Evolutionary conservation across 345 rosid species (phyloP), one percentile per base, ranked within the genome.

Genomic region (Sisymbrium irio): DNA sequence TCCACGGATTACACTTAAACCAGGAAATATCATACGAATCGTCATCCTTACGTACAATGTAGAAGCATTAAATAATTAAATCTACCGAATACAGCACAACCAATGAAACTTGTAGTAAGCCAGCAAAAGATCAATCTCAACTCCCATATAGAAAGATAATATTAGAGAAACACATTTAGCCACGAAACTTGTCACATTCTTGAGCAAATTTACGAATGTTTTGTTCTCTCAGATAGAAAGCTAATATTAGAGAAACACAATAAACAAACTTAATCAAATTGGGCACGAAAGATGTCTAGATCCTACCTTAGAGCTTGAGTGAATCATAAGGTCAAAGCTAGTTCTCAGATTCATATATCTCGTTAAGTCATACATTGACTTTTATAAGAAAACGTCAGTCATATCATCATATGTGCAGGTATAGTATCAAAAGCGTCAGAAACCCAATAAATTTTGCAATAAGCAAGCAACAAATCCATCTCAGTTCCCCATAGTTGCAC

Each of bases 271-370:
- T 15, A 49, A 35, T 53, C 64, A 53, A 53, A 30, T 10, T 22
- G 6, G 7, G n/a, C n/a, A 50, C 20, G 55, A 11, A 50, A 30
- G 8, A 20, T 60, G 47, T 25, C 10, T 0, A 22, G 58, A 57
- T 14, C 25, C 15, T 25, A 89, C 97, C 97, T 89, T 49, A 49
- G 3, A 49, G 6, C 4, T 19, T 13, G 19, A 19, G 2, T 9
- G 54, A 22, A 22, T 3, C 1, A 22, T 22, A 22, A 18, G 13
- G 50, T 45, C 13, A 19, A 49, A 49, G 54, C 28, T 49, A 19
- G 12, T 19, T 19, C 27, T 49, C 27, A 9, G 54, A 19, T 47
- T 19, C 27, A 49, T 49, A 19, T 10, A 49, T 49, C 54, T 9
- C 27, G 14, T 49, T 22, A 20, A 50, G 7, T 1, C 56, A 50